Evolutionary conservation across 805 yeast species (phyloP).

Genomic region (Candida sphagnicola): DNA sequence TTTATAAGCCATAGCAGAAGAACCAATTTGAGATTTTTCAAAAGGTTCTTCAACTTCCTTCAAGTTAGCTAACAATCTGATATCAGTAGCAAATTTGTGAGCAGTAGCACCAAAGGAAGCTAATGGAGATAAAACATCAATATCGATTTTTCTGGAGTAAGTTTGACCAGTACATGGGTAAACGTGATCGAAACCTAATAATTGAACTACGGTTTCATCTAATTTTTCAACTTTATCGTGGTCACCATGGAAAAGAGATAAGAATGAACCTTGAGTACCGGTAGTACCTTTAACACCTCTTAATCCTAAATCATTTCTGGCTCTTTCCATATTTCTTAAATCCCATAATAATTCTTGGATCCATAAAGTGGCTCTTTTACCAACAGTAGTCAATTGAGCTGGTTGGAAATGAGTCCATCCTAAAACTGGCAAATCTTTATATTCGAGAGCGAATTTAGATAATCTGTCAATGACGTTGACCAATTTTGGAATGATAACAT

Average conservation of each 20-base stretch:
- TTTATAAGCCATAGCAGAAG: conserved; percentile 98
- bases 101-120: conserved; percentile 94
- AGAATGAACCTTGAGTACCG: conserved; percentile 97
- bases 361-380: conserved; percentile 98
- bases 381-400: conserved; percentile 97
- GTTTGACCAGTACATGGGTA: conserved; percentile 99
- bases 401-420: conserved; percentile 99
- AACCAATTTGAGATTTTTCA: conserved; percentile 97
- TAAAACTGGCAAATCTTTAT: conserved; percentile 93
- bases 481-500: conserved; percentile 85
- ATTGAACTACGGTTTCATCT: conserved; percentile 88
- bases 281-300: conserved; percentile 99
- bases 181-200: conserved; percentile 89
- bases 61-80: conserved; percentile 91
- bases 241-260: conserved; percentile 92
- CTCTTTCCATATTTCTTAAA: conserved; percentile 90
- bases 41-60: conserved; percentile 98
- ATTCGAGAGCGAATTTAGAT: conserved; percentile 79
- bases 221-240: conserved; percentile 93
- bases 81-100: conserved; percentile 97
- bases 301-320: conserved; percentile 92
- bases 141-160: conserved; percentile 96
- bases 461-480: conserved; percentile 94
- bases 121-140: conserved; percentile 88
- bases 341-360: conserved; percentile 97